Conservation (phyloP, 805 yeast genomes). For the Priceomyces castillae region DNA sequence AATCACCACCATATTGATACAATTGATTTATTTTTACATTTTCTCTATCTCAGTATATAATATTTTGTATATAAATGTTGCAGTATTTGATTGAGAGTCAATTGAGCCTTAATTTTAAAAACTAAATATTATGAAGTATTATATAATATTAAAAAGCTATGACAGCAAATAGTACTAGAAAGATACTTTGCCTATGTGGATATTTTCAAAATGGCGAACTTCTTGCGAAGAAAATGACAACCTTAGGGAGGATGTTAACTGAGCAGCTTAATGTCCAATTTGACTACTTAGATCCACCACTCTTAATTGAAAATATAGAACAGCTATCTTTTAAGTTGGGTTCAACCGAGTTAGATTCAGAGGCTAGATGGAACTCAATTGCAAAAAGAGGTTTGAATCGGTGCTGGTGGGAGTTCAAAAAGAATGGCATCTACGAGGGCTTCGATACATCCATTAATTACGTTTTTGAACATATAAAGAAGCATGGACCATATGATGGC, state of each 20-base stretch:
- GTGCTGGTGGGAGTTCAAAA: constrained; percentile 36
- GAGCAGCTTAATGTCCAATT: constrained; percentile 25
- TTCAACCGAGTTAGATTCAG: constrained; percentile 23
- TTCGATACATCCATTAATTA: constrained; percentile 26
- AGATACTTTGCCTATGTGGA: constrained; percentile 35
- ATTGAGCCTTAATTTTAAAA: no score
- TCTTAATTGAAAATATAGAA: constrained; percentile 19
- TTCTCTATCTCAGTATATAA: no score
- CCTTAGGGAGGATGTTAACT: constrained; percentile 26
- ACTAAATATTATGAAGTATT: no score
- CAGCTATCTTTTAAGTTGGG: constrained; percentile 30
- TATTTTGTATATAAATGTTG: no score
- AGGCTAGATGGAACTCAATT: constrained; percentile 28
- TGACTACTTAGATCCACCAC: constrained; percentile 36
- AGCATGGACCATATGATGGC: constrained; percentile 43
- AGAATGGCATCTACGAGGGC: constrained; percentile 23
- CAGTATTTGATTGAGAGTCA: no score
- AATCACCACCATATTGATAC: no score
- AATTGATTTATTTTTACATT: no score
- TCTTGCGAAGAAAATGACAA: constrained; percentile 33
- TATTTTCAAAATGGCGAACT: constrained; percentile 34
- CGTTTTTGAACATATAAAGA: constrained; percentile 24
- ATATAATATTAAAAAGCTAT: background rate
- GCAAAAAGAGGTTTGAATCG: constrained; percentile 28
- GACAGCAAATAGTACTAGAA: background rate